These are phyloP conservation scores for Adansonia rubrostipa DNA, from an alignment of 441 rosid genomes.

Conservation along the genomic window DNA sequence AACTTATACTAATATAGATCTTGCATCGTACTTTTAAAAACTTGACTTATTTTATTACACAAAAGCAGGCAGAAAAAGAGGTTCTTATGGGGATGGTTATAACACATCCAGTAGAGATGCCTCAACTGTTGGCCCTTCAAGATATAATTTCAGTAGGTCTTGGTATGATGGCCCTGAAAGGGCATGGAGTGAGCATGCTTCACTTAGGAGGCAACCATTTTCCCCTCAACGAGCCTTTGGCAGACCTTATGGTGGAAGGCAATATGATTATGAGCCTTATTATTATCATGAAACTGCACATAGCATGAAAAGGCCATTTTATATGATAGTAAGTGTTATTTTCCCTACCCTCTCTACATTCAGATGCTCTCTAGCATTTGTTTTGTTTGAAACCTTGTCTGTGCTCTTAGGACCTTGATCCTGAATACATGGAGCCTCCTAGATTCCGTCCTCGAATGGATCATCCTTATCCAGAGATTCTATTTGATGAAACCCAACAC, in stretches of 20 bases:
- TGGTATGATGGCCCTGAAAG: slow-evolving; percentile 50
- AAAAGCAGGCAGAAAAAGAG: slow-evolving; percentile 54
- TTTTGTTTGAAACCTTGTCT: slow-evolving; percentile 19
- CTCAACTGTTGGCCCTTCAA: slow-evolving; percentile 42
- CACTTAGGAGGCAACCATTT: slow-evolving; percentile 51
- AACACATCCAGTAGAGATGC: slow-evolving; percentile 41
- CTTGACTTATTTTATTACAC: background rate
- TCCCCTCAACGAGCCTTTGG: slow-evolving; percentile 50
- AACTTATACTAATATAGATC: background rate
- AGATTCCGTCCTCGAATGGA: slow-evolving; percentile 53
- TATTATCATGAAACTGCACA: slow-evolving; percentile 44
- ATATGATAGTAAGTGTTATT: slow-evolving; percentile 43
- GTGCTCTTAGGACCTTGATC: slow-evolving; percentile 48
- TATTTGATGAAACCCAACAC: slow-evolving; percentile 49
- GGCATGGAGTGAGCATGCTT: slow-evolving; percentile 39
- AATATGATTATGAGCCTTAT: slow-evolving; percentile 48
- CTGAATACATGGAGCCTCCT: slow-evolving; percentile 56
- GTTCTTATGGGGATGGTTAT: slow-evolving; percentile 51
- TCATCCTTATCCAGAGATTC: slow-evolving; percentile 43
- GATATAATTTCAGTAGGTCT: slow-evolving; percentile 44
- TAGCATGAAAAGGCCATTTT: slow-evolving; percentile 60
- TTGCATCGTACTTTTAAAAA: slow-evolving; percentile 14
- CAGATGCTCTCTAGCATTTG: slow-evolving; percentile 16
- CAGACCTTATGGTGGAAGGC: slow-evolving; percentile 46
- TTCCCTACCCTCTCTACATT: slow-evolving; percentile 8